Evolutionary conservation across 768 basidiomycete genomes (phyloP), one percentile per base, ranked within the genome.

Genomic region (Dacryopinax primogenitus): DNA sequence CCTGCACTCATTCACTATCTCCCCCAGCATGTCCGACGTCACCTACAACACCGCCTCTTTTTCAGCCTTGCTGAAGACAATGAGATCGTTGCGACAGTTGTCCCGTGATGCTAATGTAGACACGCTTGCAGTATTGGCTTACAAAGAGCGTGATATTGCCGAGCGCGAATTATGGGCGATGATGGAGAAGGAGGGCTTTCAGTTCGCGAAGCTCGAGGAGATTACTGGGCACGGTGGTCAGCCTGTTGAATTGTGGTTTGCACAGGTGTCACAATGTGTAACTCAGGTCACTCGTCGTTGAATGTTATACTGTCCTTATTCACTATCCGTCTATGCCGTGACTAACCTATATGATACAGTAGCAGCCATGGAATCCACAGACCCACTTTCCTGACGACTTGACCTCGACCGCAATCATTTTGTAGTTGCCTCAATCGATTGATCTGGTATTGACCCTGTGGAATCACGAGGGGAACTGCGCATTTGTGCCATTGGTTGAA

Each of bases 11-110:
- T 58, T 26, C 51, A 28, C 30, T 15, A 15, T 58, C 51, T 26
- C 39, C 11, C 36, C 63, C 69, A 93, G 92, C 45, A 91, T 94
- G 85, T 89, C 92, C 13, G 93, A 96, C 70, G 90, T 94, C 7
- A 87, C 91, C 0, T 95, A 94, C 77, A 95, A 95, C 76, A 90
- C 89, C 0, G 77, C 84, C 0, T 87, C 90, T 1, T 96, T 95
- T 73, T 83, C 88, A 1, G 79, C 87, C 0, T 82, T 95, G 39
- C 74, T 91, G 18, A 76, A 76, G n/a, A 92, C 90, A 0, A 76
- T 95, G 26, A 74, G 77, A 3, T 72, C 74, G 1, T 77, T 93
- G 3, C 69, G 84, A 26, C 1, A 28, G 65, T 70, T 67, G 66
- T 78, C 35, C 70, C 71, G 34, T 39, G 41, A 28, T 11, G 37